A percentile compares a stretch with the other conserved stretches of the same genome.
These are phyloP conservation scores for Globisporangium barbulae DNA, from an alignment of 352 stramenopile genomes.

Conservation along the genomic window DNA sequence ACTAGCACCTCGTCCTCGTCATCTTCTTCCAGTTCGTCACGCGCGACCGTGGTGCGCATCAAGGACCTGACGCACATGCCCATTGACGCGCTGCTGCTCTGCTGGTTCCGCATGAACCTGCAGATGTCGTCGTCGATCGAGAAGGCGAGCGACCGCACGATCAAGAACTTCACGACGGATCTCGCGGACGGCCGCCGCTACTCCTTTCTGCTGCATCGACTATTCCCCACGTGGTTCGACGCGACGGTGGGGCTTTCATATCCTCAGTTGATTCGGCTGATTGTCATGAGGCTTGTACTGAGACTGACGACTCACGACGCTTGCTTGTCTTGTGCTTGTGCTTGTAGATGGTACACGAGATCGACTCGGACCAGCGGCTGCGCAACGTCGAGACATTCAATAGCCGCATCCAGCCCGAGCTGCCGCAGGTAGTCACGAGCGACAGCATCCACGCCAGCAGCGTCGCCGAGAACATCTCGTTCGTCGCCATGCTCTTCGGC, in stretches of 20 bases:
- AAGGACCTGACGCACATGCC: conserved; percentile 67
- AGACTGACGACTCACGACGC: neutral
- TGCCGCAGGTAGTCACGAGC: conserved; percentile 65
- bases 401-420: conserved; percentile 50
- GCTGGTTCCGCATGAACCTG: conserved; percentile 79
- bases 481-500: conserved; percentile 78
- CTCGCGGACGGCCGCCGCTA: conserved; percentile 58
- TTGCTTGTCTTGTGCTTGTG: neutral
- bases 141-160: conserved; percentile 57
- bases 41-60: conserved; percentile 39
- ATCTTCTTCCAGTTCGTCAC: conserved; percentile 6
- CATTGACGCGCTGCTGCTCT: conserved; percentile 65
- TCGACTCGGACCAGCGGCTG: conserved; percentile 66
- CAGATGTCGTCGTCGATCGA: conserved; percentile 55
- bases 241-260: conserved; percentile 27
- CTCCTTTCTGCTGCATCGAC: conserved; percentile 67
- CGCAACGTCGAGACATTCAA: conserved; percentile 72
- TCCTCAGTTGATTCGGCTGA: neutral
- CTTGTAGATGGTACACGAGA: conserved; percentile 71
- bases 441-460: conserved; percentile 68
- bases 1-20: neutral
- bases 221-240: conserved; percentile 76
- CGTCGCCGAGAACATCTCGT: conserved; percentile 67
- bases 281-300: neutral
- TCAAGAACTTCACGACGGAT: conserved; percentile 81